These are phyloP conservation scores for Apiotrichum gamsii DNA, from an alignment of 1,284 basidiomycete species.

Conservation along the genomic window DNA sequence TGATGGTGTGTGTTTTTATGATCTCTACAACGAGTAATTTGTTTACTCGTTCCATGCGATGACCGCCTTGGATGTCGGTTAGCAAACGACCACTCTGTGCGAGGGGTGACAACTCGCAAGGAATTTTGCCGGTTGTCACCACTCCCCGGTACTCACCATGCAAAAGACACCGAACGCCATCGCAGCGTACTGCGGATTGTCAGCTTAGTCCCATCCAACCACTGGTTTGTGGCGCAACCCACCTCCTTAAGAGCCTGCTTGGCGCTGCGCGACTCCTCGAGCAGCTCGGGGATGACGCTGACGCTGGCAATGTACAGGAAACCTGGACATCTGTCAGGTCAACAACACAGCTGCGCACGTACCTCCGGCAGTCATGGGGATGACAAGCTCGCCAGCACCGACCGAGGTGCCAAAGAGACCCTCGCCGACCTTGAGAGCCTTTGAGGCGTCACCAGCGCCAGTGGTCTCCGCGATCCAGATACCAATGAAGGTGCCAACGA, in stretches of 20 bases:
- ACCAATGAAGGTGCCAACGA: conserved; percentile 82
- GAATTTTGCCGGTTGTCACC: not conserved
- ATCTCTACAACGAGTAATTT: too few relatives aligned
- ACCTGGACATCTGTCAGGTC: conserved; percentile 46
- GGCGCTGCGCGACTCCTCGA: conserved; percentile 76
- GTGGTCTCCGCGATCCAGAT: conserved; percentile 63
- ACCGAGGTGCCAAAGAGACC: conserved; percentile 76
- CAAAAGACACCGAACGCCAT: conserved; percentile 81
- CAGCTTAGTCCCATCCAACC: not conserved
- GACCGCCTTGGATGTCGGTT: too few relatives aligned
- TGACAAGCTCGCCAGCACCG: conserved; percentile 70
- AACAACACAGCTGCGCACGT: conserved; percentile 10
- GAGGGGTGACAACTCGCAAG: too few relatives aligned
- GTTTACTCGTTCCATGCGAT: conserved; percentile 68
- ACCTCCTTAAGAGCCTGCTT: conserved; percentile 80
- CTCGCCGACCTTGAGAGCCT: conserved; percentile 48
- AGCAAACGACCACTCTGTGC: too few relatives aligned
- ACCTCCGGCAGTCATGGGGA: conserved; percentile 77
- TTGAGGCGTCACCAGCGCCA: conserved; percentile 36
- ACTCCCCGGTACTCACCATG: conserved; percentile 55
- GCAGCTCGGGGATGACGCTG: conserved; percentile 75
- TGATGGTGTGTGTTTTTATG: too few relatives aligned
- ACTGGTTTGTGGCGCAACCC: too few relatives aligned
- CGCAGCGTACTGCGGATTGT: conserved; percentile 62
- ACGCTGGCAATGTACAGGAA: conserved; percentile 88